Conservation (phyloP, 495 filamentous ascomycete genomes). For the Pyronema omphalodes region DNA sequence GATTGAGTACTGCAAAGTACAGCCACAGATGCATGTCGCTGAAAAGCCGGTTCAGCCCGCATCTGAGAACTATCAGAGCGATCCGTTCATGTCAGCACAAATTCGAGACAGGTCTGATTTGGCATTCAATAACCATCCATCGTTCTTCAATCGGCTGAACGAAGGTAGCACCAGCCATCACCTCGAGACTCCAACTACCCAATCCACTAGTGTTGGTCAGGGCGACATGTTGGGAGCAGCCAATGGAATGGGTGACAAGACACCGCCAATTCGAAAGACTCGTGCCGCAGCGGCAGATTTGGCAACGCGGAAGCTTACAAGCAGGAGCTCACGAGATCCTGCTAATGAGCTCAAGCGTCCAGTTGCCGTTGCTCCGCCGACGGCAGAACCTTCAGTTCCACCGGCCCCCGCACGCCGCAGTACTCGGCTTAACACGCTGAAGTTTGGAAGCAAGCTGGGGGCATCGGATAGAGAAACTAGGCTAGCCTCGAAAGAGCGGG, state of each 20-base stretch:
- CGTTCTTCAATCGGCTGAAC: conserved; percentile 23
- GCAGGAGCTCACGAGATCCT: conserved; percentile 17
- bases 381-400: conserved; percentile 28
- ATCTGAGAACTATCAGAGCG: conserved; percentile 20
- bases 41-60: conserved; percentile 25
- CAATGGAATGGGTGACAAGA: conserved; percentile 17
- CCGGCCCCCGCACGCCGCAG: conserved; percentile 28
- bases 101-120: conserved; percentile 19
- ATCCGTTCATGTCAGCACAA: conserved; percentile 14
- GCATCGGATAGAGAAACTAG: conserved; percentile 17
- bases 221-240: conserved; percentile 19
- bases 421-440: conserved; percentile 21
- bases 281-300: conserved; percentile 20
- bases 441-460: conserved; percentile 22
- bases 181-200: conserved; percentile 19
- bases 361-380: conserved; percentile 5
- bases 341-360: conserved; percentile 18
- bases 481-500: conserved; percentile 25
- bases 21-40: background rate
- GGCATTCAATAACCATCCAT: conserved; percentile 27
- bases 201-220: conserved; percentile 10
- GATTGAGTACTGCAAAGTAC: conserved; percentile 24
- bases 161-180: conserved; percentile 17
- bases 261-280: conserved; percentile 20
- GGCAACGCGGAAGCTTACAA: conserved; percentile 19